Evolutionary conservation across 306 rosid species (phyloP), one percentile per base, ranked within the genome.

Genomic region (Malus orientalis): DNA sequence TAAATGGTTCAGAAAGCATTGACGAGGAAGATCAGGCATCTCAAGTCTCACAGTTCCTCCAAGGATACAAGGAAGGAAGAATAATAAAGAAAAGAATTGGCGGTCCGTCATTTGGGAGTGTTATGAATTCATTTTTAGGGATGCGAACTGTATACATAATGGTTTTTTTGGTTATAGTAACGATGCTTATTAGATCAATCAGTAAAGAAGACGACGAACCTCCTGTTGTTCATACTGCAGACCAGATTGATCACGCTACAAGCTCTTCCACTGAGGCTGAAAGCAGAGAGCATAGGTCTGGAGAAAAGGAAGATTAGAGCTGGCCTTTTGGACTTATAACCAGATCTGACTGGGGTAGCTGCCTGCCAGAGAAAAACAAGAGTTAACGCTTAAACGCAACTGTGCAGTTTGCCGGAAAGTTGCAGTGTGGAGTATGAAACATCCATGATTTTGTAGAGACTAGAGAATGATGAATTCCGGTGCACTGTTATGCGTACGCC

Each of bases 21-120:
- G 74, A 47, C 38, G 98, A 81, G 29, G 91, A 88, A 75, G 93
- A 96, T 80, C 92, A 89, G 45, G 98, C 90, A 71, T 85, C 91
- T 15, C 88, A 83, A 74, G 86, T 96, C 69, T 83, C 96, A 1
- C 85, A 77, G 74, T 91, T 96, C 72, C 69, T 96, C 4, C 89
- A 86, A 87, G 97, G 98, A 81, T 96, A 91, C 20, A 85, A 86
- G 70, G 96, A 91, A 76, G 99, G 99, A 76, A 89, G 87, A 85
- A 89, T 89, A 18, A 38, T 83, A 74, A 63, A 89, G 87, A 81
- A 88, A 49, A 32, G 55, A 77, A 67, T 86, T 10, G 79, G 87
- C 3, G 90, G 93, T 32, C 84, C 90, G 18, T 87, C 97, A 0
- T 7, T 86, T 32, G 67, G 85, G 65, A 82, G 81, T 62, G 81